These are phyloP conservation scores for Cutaneotrichosporon cavernicola DNA, from an alignment of 1,284 basidiomycete species.

Conservation along the genomic window DNA sequence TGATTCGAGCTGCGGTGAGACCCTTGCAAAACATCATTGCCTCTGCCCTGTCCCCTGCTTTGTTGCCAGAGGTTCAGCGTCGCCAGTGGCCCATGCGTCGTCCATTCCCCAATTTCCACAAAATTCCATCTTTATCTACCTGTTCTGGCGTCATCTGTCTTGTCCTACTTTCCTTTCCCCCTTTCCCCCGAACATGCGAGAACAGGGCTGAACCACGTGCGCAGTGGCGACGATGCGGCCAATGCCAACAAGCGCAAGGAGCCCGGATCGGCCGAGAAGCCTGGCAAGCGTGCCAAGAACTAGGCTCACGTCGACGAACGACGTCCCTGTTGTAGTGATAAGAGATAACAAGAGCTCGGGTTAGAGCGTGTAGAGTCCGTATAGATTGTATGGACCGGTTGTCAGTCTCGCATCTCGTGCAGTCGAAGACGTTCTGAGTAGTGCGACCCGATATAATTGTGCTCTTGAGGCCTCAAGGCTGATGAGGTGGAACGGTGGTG, in stretches of 20 bases:
- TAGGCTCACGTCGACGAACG: not conserved
- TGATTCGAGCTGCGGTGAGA: not conserved
- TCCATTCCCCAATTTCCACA: not conserved
- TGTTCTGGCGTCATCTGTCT: not conserved
- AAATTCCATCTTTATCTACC: not conserved
- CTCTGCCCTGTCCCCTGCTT: not conserved
- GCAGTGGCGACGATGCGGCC: conserved; percentile 16
- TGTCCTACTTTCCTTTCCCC: not conserved
- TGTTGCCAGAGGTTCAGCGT: not conserved
- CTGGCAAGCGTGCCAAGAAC: conserved; percentile 24
- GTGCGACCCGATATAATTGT: too few species aligned
- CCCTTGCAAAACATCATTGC: not conserved
- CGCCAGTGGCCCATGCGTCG: not conserved
- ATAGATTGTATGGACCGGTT: conserved; percentile 6
- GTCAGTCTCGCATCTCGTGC: not conserved
- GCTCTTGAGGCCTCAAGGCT: not conserved
- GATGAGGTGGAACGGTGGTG: not conserved
- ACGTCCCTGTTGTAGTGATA: conserved; percentile 7
- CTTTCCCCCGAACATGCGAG: not conserved
- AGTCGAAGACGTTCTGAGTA: too few species aligned
- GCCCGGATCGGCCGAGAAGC: conserved; percentile 27
- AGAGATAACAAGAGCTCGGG: not conserved
- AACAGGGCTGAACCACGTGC: conserved; percentile 12
- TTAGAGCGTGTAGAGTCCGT: conserved; percentile 8
- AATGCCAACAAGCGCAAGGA: conserved; percentile 25